phyloP scores from a whole-genome alignment of 2,329 filamentous ascomycete species.

The Diaporthe humulicola region DNA sequence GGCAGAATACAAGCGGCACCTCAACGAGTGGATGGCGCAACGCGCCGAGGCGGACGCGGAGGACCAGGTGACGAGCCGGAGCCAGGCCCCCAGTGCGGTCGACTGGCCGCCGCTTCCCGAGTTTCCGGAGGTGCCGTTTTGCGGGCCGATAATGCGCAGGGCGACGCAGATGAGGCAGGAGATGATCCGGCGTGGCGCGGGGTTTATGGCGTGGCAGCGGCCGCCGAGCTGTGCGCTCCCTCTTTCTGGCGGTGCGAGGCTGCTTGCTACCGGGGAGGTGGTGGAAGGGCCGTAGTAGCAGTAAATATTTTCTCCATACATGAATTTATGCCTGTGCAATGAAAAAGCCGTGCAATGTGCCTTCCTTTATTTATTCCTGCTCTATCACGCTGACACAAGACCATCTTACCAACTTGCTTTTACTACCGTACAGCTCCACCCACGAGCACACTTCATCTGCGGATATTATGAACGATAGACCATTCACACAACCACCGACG shows the following conservation, averaged over 20 bases:
- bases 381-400: too few relatives aligned
- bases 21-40: neutral
- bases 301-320: too few relatives aligned
- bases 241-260: neutral
- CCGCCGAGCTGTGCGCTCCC: neutral
- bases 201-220: neutral
- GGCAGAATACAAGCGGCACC: neutral
- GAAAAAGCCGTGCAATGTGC: too few relatives aligned
- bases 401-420: too few relatives aligned
- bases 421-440: too few relatives aligned
- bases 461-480: too few relatives aligned
- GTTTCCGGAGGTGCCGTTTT: neutral
- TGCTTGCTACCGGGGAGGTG: neutral
- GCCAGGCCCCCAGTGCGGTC: neutral
- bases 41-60: too few relatives aligned
- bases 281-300: neutral
- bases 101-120: slow-evolving; percentile 7
- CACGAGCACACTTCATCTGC: too few relatives aligned
- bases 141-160: neutral
- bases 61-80: neutral
- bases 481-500: too few relatives aligned
- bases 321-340: too few relatives aligned
- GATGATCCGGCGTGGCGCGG: neutral
- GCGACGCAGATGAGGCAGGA: slow-evolving; percentile 1
- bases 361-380: too few relatives aligned